Evolutionary conservation across 495 filamentous ascomycete species (phyloP).

Genomic region (Hamigera avellanea): DNA sequence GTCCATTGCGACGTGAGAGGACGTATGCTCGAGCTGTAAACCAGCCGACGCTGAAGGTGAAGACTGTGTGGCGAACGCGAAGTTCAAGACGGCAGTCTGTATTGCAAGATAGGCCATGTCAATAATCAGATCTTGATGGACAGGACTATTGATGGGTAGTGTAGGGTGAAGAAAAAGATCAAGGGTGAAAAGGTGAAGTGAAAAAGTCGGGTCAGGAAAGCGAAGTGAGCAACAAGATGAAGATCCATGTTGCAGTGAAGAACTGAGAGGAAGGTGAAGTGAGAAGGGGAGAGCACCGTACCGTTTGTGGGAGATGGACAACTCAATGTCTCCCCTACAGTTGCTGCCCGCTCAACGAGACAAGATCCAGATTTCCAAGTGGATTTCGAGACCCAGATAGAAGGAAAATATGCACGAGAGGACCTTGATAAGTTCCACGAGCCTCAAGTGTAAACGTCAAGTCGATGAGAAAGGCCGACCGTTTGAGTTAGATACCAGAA

Average conservation of each 20-base stretch:
- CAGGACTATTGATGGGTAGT: background rate
- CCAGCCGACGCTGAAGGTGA: slow-evolving; percentile 12
- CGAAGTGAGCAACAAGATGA: no score
- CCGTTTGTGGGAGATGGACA: slow-evolving; percentile 89
- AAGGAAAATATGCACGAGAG: background rate
- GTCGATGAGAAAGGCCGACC: slow-evolving; percentile 1
- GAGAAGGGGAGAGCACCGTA: slow-evolving; percentile 40
- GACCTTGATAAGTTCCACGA: background rate
- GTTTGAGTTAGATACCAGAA: slow-evolving; percentile 5
- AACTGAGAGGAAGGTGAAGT: slow-evolving; percentile 2
- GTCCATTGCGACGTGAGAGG: slow-evolving; percentile 52
- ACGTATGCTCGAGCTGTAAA: slow-evolving; percentile 12
- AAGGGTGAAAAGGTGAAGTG: slow-evolving; percentile 4
- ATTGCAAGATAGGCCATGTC: no score
- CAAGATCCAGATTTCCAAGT: slow-evolving; percentile 2
- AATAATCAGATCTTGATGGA: slow-evolving; percentile 2
- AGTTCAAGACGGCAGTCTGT: no score
- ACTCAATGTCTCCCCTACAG: slow-evolving; percentile 93
- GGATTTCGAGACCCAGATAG: slow-evolving; percentile 7
- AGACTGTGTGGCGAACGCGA: no score
- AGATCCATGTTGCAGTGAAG: no score
- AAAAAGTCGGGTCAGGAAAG: slow-evolving; percentile 1
- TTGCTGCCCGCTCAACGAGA: slow-evolving; percentile 9
- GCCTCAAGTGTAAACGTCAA: no score
- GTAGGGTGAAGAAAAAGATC: slow-evolving; percentile 3